phyloP scores from a whole-genome alignment of 2,329 filamentous ascomycete species.

The Aspergillus aculeatinus region DNA sequence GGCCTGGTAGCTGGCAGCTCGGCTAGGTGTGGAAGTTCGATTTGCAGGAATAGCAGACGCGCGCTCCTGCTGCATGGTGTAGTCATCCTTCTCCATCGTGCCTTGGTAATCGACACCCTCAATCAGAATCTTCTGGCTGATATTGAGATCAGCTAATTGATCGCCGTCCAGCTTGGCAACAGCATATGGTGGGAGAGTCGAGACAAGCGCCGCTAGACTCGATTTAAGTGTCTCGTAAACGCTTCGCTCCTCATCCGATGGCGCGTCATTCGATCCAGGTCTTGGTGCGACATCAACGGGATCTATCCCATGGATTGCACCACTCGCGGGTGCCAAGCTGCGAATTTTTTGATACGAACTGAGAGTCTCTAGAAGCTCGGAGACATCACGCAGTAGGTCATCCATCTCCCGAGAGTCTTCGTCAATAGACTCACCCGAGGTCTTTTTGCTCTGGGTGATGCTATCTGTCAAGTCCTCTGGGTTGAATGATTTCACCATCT shows the following conservation, averaged over 20 bases:
- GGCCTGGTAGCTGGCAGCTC: constrained; percentile 32
- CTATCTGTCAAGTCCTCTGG: constrained; percentile 35
- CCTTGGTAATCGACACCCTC: constrained; percentile 72
- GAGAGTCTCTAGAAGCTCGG: constrained; percentile 60
- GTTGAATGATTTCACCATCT: constrained; percentile 44
- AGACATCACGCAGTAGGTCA: constrained; percentile 57
- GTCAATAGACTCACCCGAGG: constrained; percentile 30
- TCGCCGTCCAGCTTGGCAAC: constrained; percentile 84
- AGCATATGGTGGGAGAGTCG: constrained; percentile 76
- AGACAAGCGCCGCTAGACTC: constrained; percentile 71
- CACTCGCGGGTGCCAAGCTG: constrained; percentile 42
- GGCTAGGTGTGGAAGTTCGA: constrained; percentile 37
- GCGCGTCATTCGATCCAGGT: constrained; percentile 48
- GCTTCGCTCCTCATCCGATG: constrained; percentile 56
- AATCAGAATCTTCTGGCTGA: constrained; percentile 75
- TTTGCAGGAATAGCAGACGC: constrained; percentile 31
- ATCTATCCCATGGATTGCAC: constrained; percentile 33
- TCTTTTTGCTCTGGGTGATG: constrained; percentile 19
- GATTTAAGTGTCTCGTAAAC: constrained; percentile 73
- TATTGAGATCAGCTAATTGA: constrained; percentile 76
- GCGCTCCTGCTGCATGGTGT: constrained; percentile 52
- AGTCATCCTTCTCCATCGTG: constrained; percentile 80
- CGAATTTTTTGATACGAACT: constrained; percentile 63
- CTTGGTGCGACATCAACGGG: constrained; percentile 26
- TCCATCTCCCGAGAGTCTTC: constrained; percentile 48